Evolutionary conservation across 2,329 filamentous ascomycete species (phyloP).

Genomic region (Bipolaris zeicola): DNA sequence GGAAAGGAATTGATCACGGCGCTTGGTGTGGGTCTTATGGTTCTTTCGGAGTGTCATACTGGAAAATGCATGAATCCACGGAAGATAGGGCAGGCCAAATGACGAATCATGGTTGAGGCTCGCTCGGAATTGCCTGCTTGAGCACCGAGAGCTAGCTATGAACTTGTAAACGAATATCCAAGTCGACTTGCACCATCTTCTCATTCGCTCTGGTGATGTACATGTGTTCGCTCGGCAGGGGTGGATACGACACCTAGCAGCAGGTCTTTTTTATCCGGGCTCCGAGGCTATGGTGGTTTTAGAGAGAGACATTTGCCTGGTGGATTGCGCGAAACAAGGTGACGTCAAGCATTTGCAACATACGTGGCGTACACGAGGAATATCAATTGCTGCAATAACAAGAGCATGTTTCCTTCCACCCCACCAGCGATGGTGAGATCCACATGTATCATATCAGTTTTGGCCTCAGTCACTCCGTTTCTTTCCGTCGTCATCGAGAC

Average conservation of each 20-base stretch:
- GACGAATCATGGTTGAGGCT: conserved; percentile 43
- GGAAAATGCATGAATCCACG: conserved; percentile 45
- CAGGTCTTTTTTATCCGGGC: not conserved
- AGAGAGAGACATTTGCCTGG: not conserved
- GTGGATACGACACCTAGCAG: not conserved
- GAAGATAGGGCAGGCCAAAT: conserved; percentile 37
- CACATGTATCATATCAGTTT: conserved; percentile 16
- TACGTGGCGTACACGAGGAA: not conserved
- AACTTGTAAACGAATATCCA: conserved; percentile 46
- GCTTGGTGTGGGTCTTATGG: conserved; percentile 45
- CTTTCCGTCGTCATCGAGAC: conserved; percentile 42
- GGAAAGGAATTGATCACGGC: conserved; percentile 40
- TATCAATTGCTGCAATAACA: not conserved
- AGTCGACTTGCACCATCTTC: conserved; percentile 38
- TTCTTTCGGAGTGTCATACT: conserved; percentile 44
- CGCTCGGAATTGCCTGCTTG: conserved; percentile 34
- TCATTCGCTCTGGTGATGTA: conserved; percentile 6
- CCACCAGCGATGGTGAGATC: conserved; percentile 7
- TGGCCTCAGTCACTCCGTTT: conserved; percentile 50
- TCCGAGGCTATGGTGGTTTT: not conserved
- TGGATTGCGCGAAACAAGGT: not conserved
- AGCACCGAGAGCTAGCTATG: conserved; percentile 42
- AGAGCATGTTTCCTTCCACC: not conserved
- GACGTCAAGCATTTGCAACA: not conserved
- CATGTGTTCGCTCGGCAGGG: not conserved